These are phyloP conservation scores for Hymenoscyphus occultus DNA, from an alignment of 2,329 filamentous ascomycete species.

Conservation along the genomic window DNA sequence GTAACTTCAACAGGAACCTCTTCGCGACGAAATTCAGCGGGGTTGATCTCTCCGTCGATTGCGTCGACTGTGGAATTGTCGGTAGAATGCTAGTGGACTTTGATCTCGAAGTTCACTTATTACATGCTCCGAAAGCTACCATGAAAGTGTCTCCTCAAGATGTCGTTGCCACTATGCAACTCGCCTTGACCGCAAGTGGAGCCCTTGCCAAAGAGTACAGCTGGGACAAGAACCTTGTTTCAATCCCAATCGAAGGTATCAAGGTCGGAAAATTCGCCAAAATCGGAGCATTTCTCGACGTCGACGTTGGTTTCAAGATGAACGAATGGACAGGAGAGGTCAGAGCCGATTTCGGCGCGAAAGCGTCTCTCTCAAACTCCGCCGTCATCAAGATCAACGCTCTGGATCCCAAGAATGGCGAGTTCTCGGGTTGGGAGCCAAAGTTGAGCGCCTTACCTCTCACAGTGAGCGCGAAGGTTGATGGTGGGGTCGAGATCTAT, in stretches of 20 bases:
- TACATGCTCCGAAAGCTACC: not conserved
- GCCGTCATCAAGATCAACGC: conserved; percentile 6
- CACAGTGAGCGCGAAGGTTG: conserved; percentile 8
- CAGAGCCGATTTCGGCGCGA: conserved; percentile 4
- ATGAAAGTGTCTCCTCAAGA: conserved; percentile 10
- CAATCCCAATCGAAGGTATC: conserved; percentile 10
- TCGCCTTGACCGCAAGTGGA: conserved; percentile 1
- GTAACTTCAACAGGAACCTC: conserved; percentile 9
- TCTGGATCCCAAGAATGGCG: not conserved
- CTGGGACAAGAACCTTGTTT: conserved; percentile 6
- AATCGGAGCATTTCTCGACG: conserved; percentile 9
- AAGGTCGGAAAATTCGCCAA: conserved; percentile 9
- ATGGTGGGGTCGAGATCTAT: conserved; percentile 5
- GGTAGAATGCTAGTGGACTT: conserved; percentile 6
- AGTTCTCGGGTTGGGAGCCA: conserved; percentile 8
- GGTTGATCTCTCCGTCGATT: conserved; percentile 7
- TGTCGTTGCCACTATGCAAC: conserved; percentile 6
- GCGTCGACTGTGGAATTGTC: conserved; percentile 6
- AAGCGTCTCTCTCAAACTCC: conserved; percentile 2
- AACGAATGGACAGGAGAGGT: conserved; percentile 9
- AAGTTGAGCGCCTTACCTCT: conserved; percentile 7
- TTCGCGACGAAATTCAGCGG: conserved; percentile 5
- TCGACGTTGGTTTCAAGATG: conserved; percentile 9
- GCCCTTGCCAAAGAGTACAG: conserved; percentile 6
- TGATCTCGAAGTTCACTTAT: conserved; percentile 1